phyloP scores from a whole-genome alignment of 441 rosid species.

The Omphalea diandra region DNA sequence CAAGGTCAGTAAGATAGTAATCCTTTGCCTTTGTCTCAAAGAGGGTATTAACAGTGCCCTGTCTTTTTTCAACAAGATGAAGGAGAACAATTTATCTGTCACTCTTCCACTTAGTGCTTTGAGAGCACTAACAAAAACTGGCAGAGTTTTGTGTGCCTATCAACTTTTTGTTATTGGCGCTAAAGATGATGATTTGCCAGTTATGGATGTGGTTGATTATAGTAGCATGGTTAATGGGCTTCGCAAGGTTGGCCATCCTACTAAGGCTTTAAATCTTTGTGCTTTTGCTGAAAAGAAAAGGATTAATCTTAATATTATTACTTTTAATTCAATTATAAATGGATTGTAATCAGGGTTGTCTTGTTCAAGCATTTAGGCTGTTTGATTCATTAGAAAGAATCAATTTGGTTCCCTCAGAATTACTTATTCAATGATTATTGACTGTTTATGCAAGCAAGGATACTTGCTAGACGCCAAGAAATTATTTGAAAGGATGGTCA shows the following conservation, averaged over 20 bases:
- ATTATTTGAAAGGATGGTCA: constrained; percentile 62
- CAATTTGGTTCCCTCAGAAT: constrained; percentile 57
- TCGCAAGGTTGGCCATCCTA: constrained; percentile 62
- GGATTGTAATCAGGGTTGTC: constrained; percentile 77
- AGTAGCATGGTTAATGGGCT: constrained; percentile 60
- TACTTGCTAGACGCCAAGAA: constrained; percentile 58
- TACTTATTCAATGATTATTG: constrained; percentile 64
- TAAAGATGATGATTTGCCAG: constrained; percentile 39
- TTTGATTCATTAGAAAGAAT: constrained; percentile 74
- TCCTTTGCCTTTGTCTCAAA: constrained; percentile 46
- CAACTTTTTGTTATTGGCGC: constrained; percentile 46
- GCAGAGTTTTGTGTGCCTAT: constrained; percentile 62
- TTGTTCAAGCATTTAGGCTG: constrained; percentile 80
- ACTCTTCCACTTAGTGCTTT: constrained; percentile 42
- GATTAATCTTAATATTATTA: constrained; percentile 49
- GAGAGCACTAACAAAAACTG: constrained; percentile 43
- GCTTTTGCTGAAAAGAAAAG: constrained; percentile 51
- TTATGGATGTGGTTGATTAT: constrained; percentile 62
- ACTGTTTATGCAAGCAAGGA: constrained; percentile 66
- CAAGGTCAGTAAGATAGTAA: constrained; percentile 36
- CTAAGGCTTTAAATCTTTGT: constrained; percentile 66
- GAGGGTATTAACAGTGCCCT: constrained; percentile 34
- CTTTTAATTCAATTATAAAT: constrained; percentile 66
- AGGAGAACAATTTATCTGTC: constrained; percentile 28
- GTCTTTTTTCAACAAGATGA: constrained; percentile 39